A percentile compares a stretch with the other conserved stretches of the same genome.
Conservation (phyloP, 2,329 filamentous ascomycete genomes). For the Rhynchosporium graminicola region DNA sequence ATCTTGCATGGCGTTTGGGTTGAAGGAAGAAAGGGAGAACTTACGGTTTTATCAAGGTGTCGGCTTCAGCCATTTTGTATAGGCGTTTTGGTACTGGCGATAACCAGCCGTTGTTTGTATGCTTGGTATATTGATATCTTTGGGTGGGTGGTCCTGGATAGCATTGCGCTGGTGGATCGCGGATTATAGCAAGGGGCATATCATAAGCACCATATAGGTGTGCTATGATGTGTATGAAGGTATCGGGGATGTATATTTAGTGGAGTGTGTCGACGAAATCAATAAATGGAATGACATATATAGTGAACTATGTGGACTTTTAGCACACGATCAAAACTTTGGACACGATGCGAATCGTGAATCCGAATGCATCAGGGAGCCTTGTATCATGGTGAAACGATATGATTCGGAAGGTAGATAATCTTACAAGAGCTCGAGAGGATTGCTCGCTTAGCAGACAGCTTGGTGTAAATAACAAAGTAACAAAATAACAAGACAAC, state of each 20-base stretch:
- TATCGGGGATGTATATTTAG: neutral
- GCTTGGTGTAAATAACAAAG: too few relatives aligned
- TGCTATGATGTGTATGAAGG: neutral
- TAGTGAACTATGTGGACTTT: too few relatives aligned
- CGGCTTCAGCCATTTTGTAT: neutral
- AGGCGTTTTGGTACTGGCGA: slow-evolving; percentile 17
- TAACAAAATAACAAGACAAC: too few relatives aligned
- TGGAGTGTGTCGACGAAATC: too few relatives aligned
- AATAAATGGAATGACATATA: too few relatives aligned
- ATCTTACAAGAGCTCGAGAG: too few relatives aligned
- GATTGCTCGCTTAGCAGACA: too few relatives aligned
- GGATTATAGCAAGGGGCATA: neutral
- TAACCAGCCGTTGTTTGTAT: neutral
- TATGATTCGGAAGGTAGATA: too few relatives aligned
- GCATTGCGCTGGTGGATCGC: neutral
- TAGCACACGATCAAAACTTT: too few relatives aligned
- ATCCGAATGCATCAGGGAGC: too few relatives aligned
- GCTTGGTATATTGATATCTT: neutral
- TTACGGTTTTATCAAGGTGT: slow-evolving; percentile 11
- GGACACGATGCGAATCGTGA: too few relatives aligned
- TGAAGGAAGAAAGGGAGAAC: slow-evolving; percentile 2
- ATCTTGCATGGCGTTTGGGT: slow-evolving; percentile 15
- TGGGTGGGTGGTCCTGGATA: neutral
- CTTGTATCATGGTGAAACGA: too few relatives aligned
- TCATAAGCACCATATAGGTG: neutral